These are phyloP conservation scores for Chimonanthus praecox DNA, from an alignment of 164 flowering plant species.

Conservation along the genomic window DNA sequence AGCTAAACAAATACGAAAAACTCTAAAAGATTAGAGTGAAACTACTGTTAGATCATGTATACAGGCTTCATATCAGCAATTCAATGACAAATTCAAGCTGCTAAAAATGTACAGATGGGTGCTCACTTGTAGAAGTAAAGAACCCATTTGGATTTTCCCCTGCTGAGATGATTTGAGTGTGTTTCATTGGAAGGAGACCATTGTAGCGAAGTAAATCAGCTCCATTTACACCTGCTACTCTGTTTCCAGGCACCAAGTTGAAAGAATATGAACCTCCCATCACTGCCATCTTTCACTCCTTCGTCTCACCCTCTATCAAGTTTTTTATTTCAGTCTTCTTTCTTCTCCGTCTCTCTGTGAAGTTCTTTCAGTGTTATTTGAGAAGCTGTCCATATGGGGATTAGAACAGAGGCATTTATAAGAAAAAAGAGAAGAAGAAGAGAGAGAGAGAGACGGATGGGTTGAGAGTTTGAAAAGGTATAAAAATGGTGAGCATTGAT, in stretches of 20 bases:
- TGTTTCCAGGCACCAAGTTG: slow-evolving; percentile 18
- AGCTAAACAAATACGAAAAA: no score
- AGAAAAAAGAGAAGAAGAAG: no score
- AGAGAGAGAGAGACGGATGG: no score
- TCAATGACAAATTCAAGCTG: no score
- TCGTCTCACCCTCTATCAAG: not conserved
- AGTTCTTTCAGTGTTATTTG: no score
- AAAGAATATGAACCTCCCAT: slow-evolving; percentile 24
- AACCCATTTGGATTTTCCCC: slow-evolving; percentile 21
- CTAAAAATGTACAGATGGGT: not conserved
- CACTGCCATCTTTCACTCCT: slow-evolving; percentile 12
- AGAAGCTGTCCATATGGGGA: no score
- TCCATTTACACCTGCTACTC: slow-evolving; percentile 23
- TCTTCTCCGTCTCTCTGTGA: no score
- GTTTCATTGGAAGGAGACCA: slow-evolving; percentile 38
- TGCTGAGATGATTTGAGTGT: slow-evolving; percentile 9
- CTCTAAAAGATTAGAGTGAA: not conserved
- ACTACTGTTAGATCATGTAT: not conserved
- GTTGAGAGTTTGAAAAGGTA: no score
- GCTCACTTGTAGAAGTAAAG: slow-evolving; percentile 22
- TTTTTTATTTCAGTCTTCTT: no score
- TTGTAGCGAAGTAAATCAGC: slow-evolving; percentile 27
- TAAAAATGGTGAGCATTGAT: no score
- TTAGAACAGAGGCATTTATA: no score
- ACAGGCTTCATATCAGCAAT: no score